Evolutionary conservation across 108 stramenopile species (phyloP).

Genomic region (Nitzschia sp.): DNA sequence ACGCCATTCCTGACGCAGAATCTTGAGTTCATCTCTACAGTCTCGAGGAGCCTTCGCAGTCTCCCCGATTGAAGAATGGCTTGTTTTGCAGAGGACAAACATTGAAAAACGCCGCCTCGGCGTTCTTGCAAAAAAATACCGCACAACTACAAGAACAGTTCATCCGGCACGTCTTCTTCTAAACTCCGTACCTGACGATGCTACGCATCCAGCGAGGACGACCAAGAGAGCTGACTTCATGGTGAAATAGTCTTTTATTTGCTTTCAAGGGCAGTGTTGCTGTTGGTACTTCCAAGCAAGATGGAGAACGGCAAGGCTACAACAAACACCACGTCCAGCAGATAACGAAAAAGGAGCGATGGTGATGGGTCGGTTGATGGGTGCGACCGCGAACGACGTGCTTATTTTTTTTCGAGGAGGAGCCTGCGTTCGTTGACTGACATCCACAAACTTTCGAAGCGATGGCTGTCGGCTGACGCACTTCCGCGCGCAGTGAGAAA

Average conservation of each 20-base stretch:
- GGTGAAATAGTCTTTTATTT: neutral
- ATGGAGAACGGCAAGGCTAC: neutral
- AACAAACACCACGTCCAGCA: neutral
- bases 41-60: no score
- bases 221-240: conserved; percentile 2
- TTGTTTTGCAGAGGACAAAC: no score
- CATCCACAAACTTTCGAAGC: conserved; percentile 4
- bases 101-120: no score
- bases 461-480: conserved; percentile 8
- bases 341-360: neutral
- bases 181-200: conserved; percentile 1
- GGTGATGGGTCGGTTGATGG: conserved; percentile 5
- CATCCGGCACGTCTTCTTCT: no score
- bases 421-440: neutral
- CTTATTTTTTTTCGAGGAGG: neutral
- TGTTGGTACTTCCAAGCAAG: no score
- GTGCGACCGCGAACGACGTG: no score
- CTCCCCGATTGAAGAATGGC: no score
- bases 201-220: neutral
- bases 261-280: neutral
- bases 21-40: no score
- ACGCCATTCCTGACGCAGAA: no score
- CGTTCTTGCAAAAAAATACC: no score
- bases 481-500: no score
- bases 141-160: no score